These are phyloP conservation scores for Rubia yunnanensis DNA, from an alignment of 257 asterid genomes.

Conservation along the genomic window DNA sequence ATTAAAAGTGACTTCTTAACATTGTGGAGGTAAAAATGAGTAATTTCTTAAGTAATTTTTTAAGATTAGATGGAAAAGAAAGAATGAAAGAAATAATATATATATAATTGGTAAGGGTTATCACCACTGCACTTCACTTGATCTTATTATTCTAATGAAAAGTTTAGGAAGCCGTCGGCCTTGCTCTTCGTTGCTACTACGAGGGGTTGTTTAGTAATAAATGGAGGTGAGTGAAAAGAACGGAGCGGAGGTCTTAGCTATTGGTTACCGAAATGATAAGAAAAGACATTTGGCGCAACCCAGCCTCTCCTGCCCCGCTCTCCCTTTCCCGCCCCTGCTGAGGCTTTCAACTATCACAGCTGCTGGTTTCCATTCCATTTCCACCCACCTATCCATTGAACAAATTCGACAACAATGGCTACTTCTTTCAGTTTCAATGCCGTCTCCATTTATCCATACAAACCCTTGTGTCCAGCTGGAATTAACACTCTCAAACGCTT, in stretches of 20 bases:
- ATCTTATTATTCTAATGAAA: too few relatives aligned
- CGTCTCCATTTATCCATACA: conserved; percentile 38
- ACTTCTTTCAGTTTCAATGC: conserved; percentile 40
- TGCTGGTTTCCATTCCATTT: background rate
- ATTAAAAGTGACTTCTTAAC: too few relatives aligned
- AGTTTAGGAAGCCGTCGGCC: too few relatives aligned
- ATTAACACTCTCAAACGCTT: conserved; percentile 28
- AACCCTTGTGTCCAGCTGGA: conserved; percentile 30
- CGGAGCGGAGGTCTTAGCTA: background rate
- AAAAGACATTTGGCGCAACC: conserved; percentile 1
- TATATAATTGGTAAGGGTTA: too few relatives aligned
- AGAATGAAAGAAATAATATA: too few relatives aligned
- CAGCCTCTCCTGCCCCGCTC: background rate
- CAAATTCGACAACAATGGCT: conserved; percentile 25
- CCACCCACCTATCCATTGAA: background rate
- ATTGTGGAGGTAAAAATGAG: too few relatives aligned
- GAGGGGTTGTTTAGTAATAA: too few relatives aligned
- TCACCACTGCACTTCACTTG: too few relatives aligned
- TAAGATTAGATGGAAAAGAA: too few relatives aligned
- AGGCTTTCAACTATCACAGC: conserved; percentile 5
- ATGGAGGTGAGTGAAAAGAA: background rate
- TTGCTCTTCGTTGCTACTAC: too few relatives aligned
- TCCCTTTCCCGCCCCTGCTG: conserved; percentile 11
- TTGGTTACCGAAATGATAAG: conserved; percentile 7
- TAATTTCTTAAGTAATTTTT: too few relatives aligned